Evolutionary conservation across 2,329 filamentous ascomycete species (phyloP).

Genomic region (Aspergillus eucalypticola): DNA sequence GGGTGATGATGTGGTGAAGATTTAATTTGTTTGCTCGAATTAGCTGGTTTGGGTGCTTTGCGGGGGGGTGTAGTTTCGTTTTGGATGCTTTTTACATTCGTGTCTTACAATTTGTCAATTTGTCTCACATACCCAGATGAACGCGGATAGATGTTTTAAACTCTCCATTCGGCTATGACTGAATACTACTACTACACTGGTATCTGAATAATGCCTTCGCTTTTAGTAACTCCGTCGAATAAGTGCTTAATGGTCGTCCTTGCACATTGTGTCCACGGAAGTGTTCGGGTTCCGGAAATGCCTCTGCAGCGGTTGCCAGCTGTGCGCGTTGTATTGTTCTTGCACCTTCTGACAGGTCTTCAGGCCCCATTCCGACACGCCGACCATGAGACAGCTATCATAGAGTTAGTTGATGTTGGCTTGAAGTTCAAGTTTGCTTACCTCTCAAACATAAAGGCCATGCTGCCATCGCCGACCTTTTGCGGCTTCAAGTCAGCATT

Average conservation of each 20-base stretch:
- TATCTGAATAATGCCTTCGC: not conserved
- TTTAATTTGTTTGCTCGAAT: not conserved
- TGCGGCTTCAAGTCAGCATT: constrained; percentile 55
- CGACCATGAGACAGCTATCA: constrained; percentile 64
- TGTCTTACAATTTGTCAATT: not conserved
- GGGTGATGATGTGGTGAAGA: not conserved
- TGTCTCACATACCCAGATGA: no score
- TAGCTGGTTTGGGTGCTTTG: not conserved
- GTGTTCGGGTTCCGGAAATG: constrained; percentile 60
- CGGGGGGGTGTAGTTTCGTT: not conserved
- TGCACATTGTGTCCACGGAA: not conserved
- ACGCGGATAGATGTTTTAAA: no score
- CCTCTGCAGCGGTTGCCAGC: constrained; percentile 70
- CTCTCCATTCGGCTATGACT: not conserved
- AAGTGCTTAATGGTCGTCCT: not conserved
- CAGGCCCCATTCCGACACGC: constrained; percentile 71
- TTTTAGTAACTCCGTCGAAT: not conserved
- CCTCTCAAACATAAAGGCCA: constrained; percentile 67
- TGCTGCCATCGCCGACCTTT: constrained; percentile 60
- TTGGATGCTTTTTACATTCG: not conserved
- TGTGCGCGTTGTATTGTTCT: constrained; percentile 75
- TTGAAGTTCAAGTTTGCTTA: constrained; percentile 17
- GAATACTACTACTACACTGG: not conserved
- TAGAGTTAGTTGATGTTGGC: constrained; percentile 38
- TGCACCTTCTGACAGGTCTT: constrained; percentile 71